Percentiles rank a stretch among this genome's conserved stretches.
Conservation (phyloP, 2,329 filamentous ascomycete genomes). For the Cladophialophora psammophila region DNA sequence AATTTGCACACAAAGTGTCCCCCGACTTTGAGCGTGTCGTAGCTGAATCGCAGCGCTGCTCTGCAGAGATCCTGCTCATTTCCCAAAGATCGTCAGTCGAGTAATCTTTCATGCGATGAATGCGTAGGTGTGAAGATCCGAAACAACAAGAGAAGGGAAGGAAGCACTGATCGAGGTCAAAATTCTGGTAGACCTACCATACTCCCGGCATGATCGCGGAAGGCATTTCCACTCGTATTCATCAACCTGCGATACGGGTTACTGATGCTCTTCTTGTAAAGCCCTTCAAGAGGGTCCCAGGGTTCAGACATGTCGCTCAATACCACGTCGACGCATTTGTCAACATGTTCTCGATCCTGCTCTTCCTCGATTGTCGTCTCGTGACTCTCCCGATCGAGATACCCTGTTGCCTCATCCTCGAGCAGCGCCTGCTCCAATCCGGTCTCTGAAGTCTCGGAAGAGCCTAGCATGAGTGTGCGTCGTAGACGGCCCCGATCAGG, state of each 20-base stretch:
- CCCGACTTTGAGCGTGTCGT: conserved; percentile 79
- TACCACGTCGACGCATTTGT: conserved; percentile 83
- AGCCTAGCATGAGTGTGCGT: conserved; percentile 35
- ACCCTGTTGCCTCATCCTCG: conserved; percentile 38
- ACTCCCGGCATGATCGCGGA: conserved; percentile 88
- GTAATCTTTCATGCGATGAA: too few relatives aligned
- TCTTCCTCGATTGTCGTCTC: conserved; percentile 46
- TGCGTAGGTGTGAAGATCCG: background rate
- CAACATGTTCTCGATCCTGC: conserved; percentile 48
- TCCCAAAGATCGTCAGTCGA: conserved; percentile 10
- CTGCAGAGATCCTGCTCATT: conserved; percentile 78
- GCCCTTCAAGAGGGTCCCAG: conserved; percentile 82
- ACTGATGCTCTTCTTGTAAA: conserved; percentile 88
- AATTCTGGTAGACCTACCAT: conserved; percentile 71
- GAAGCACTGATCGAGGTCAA: background rate
- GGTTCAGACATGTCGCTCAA: conserved; percentile 99
- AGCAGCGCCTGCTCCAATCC: conserved; percentile 23
- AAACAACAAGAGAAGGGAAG: background rate
- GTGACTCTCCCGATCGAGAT: conserved; percentile 35
- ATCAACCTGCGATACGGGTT: conserved; percentile 98
- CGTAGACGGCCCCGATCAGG: conserved; percentile 65
- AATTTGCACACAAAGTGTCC: conserved; percentile 98
- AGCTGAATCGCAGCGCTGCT: conserved; percentile 83
- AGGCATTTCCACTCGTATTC: conserved; percentile 91
- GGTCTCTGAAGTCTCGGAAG: background rate